Conservation (phyloP, 768 basidiomycete genomes). For the Multifurca ochricompacta region DNA sequence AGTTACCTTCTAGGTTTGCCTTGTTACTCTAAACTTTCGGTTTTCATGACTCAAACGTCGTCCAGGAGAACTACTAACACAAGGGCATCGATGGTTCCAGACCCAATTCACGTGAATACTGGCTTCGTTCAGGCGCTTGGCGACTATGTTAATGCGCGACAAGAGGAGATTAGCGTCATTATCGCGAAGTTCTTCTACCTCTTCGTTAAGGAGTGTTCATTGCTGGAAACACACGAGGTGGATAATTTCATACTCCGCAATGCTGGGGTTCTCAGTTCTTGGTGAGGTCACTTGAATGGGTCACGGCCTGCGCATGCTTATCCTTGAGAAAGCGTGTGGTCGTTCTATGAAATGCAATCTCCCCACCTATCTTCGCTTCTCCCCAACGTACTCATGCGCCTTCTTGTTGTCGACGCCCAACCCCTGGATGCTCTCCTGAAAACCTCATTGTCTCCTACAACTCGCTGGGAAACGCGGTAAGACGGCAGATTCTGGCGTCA, state of each 20-base stretch:
- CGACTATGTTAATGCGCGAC: slow-evolving; percentile 40
- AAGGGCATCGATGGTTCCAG: slow-evolving; percentile 37
- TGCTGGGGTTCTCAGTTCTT: slow-evolving; percentile 45
- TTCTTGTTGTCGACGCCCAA: slow-evolving; percentile 54
- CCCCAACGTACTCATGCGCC: slow-evolving; percentile 48
- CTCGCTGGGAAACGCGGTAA: slow-evolving; percentile 47
- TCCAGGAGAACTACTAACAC: slow-evolving; percentile 42
- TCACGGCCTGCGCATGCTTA: not conserved
- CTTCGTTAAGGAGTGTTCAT: slow-evolving; percentile 51
- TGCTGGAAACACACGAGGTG: slow-evolving; percentile 57
- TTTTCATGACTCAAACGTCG: not conserved
- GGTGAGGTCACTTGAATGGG: slow-evolving; percentile 38
- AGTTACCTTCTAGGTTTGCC: slow-evolving; percentile 51
- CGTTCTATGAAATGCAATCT: slow-evolving; percentile 54
- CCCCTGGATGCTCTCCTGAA: slow-evolving; percentile 49
- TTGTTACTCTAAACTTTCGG: not conserved
- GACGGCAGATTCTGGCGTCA: slow-evolving; percentile 9
- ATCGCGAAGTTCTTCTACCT: slow-evolving; percentile 55
- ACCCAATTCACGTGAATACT: slow-evolving; percentile 55
- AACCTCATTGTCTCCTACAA: slow-evolving; percentile 31
- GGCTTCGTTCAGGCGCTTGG: slow-evolving; percentile 48
- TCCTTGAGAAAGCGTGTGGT: slow-evolving; percentile 47
- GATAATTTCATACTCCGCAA: slow-evolving; percentile 69
- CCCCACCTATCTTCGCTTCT: slow-evolving; percentile 48
- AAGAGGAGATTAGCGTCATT: slow-evolving; percentile 44